Percentiles rank a stretch among this genome's conserved stretches.
Conservation (phyloP, 1,139 yeast genomes). For the Candida tetrigidarum region DNA sequence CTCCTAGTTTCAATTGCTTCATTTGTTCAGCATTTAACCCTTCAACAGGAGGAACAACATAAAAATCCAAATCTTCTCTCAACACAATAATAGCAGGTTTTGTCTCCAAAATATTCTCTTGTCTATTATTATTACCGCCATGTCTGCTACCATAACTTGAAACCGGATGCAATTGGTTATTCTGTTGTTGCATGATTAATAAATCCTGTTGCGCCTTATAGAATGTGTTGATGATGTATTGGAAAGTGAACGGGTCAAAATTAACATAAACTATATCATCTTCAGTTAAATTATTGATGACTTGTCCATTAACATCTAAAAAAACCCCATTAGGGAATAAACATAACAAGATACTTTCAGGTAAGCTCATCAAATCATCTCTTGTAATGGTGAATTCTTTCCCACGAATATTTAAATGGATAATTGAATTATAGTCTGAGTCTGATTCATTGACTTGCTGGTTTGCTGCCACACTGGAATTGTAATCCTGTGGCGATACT, state of each 20-base stretch:
- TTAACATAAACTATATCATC: slow-evolving; percentile 79
- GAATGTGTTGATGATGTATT: slow-evolving; percentile 75
- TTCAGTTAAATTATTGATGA: slow-evolving; percentile 76
- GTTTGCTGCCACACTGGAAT: slow-evolving; percentile 14
- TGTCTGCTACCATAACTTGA: slow-evolving; percentile 15
- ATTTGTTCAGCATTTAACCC: slow-evolving; percentile 57
- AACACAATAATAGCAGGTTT: slow-evolving; percentile 93
- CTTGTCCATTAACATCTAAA: slow-evolving; percentile 72
- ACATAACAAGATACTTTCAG: slow-evolving; percentile 87
- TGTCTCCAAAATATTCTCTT: slow-evolving; percentile 61
- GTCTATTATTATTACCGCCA: slow-evolving; percentile 20
- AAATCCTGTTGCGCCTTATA: slow-evolving; percentile 49
- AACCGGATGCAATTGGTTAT: slow-evolving; percentile 26
- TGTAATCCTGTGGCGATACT: slow-evolving; percentile 50
- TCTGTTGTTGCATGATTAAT: slow-evolving; percentile 24
- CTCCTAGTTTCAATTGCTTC: slow-evolving; percentile 67
- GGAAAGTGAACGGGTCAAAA: slow-evolving; percentile 85
- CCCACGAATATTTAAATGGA: slow-evolving; percentile 71
- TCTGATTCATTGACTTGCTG: slow-evolving; percentile 32
- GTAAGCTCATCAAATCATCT: slow-evolving; percentile 88
- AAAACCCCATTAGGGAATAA: slow-evolving; percentile 90
- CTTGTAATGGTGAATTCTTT: slow-evolving; percentile 70
- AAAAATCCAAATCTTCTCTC: slow-evolving; percentile 93
- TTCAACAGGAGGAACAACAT: slow-evolving; percentile 76
- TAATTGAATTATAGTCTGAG: slow-evolving; percentile 64